phyloP scores from a whole-genome alignment of 768 basidiomycete genomes.

The Phylloporus sp. region DNA sequence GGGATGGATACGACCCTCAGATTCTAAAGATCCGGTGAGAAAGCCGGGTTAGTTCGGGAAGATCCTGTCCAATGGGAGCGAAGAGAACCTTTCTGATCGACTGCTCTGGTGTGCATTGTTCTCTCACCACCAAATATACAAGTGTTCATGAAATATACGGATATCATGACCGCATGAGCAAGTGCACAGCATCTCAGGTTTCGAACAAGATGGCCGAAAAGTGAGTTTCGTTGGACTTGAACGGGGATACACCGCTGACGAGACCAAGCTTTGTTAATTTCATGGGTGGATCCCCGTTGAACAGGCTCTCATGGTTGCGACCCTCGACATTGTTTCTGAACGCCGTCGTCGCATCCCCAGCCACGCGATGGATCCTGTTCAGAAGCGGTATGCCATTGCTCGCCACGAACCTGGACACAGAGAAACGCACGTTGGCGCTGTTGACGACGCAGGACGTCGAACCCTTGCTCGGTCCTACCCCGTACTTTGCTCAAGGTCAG shows the following conservation, averaged over 20 bases:
- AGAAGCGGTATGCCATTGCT: constrained; percentile 68
- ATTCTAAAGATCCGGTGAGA: constrained; percentile 24
- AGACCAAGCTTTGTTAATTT: constrained; percentile 45
- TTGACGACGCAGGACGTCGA: constrained; percentile 61
- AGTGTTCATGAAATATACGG: not conserved
- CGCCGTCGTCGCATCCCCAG: constrained; percentile 52
- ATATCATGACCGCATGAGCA: constrained; percentile 8
- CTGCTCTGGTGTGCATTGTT: not conserved
- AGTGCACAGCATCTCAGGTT: not conserved
- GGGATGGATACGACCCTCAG: constrained; percentile 3
- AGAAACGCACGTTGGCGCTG: constrained; percentile 43
- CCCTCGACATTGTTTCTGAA: constrained; percentile 74
- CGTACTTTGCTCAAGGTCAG: constrained; percentile 71
- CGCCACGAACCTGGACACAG: constrained; percentile 30
- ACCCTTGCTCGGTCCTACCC: constrained; percentile 59
- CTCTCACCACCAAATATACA: constrained; percentile 12
- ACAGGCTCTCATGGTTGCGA: constrained; percentile 80
- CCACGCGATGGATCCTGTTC: constrained; percentile 78
- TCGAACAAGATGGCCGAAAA: constrained; percentile 29
- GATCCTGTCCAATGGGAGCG: constrained; percentile 18
- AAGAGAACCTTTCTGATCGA: not conserved
- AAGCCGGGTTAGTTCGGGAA: constrained; percentile 15
- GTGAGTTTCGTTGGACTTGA: constrained; percentile 18
- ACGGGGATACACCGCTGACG: not conserved
- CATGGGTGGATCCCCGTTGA: constrained; percentile 64